phyloP scores from a whole-genome alignment of 805 yeast species.

The Kluyveromyces aestuarii region DNA sequence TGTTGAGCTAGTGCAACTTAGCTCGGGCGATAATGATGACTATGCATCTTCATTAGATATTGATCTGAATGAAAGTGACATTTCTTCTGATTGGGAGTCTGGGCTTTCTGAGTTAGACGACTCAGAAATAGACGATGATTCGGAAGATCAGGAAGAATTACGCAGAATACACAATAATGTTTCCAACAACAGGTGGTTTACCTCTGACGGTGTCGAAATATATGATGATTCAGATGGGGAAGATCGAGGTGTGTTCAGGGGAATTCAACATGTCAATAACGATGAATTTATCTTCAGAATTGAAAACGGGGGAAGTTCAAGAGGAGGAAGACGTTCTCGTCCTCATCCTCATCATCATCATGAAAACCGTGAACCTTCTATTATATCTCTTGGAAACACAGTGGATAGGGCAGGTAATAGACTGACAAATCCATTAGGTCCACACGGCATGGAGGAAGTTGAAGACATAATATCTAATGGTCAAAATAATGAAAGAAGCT shows the following conservation, averaged over 20 bases:
- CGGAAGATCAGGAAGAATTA: slow-evolving; percentile 17
- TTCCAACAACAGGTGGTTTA: slow-evolving; percentile 19
- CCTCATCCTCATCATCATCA: slow-evolving; percentile 12
- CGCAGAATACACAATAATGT: slow-evolving; percentile 11
- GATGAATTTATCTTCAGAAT: slow-evolving; percentile 23
- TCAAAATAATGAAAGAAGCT: slow-evolving; percentile 18
- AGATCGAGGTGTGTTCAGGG: slow-evolving; percentile 25
- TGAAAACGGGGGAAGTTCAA: slow-evolving; percentile 5
- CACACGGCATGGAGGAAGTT: slow-evolving; percentile 27
- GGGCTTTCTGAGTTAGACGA: slow-evolving; percentile 27
- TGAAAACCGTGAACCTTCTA: slow-evolving; percentile 20
- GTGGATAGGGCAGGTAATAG: slow-evolving; percentile 23
- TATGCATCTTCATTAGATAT: slow-evolving; percentile 27
- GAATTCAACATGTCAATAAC: slow-evolving; percentile 25
- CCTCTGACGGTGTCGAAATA: slow-evolving; percentile 22
- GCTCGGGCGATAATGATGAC: slow-evolving; percentile 8
- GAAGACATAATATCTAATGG: slow-evolving; percentile 24
- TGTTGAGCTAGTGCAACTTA: slow-evolving; percentile 16
- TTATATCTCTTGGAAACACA: slow-evolving; percentile 19
- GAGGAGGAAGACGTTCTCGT: slow-evolving; percentile 6
- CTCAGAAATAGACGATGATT: slow-evolving; percentile 23
- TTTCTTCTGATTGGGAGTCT: slow-evolving; percentile 30
- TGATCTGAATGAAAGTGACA: slow-evolving; percentile 28
- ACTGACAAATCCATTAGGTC: slow-evolving; percentile 26
- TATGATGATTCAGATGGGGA: slow-evolving; percentile 26